phyloP scores from a whole-genome alignment of 352 stramenopile species.

The Phytophthora cactorum region DNA sequence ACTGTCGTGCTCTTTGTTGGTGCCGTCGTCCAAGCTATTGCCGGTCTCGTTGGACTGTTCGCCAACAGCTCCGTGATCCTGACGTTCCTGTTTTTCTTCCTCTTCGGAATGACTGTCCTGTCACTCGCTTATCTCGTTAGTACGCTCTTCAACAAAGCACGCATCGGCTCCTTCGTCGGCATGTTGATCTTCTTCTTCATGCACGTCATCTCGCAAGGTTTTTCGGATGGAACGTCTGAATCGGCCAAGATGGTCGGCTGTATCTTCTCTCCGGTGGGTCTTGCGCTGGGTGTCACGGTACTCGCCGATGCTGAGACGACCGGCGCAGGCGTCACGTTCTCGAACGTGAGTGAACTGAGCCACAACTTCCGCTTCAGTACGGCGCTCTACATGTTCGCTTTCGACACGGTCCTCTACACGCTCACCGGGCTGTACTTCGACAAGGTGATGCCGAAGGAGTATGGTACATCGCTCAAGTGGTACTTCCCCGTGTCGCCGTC shows the following conservation, averaged over 20 bases:
- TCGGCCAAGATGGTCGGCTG: constrained; percentile 46
- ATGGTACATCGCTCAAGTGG: constrained; percentile 86
- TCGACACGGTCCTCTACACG: constrained; percentile 91
- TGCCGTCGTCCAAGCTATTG: constrained; percentile 65
- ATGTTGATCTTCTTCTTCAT: constrained; percentile 91
- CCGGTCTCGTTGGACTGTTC: constrained; percentile 55
- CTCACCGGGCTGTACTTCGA: constrained; percentile 91
- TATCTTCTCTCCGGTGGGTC: constrained; percentile 63
- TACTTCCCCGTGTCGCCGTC: constrained; percentile 89
- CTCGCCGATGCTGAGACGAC: constrained; percentile 58
- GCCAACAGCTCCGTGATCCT: constrained; percentile 46
- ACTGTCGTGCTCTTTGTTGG: constrained; percentile 75
- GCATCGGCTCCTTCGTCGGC: constrained; percentile 67
- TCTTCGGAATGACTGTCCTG: constrained; percentile 69
- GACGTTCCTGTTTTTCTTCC: constrained; percentile 77
- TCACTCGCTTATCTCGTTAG: constrained; percentile 77
- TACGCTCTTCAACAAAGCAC: constrained; percentile 78
- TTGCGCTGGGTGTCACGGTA: constrained; percentile 70
- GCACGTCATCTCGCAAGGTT: constrained; percentile 79
- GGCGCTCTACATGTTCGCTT: constrained; percentile 73
- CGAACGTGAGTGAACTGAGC: constrained; percentile 38
- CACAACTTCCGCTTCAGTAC: constrained; percentile 81
- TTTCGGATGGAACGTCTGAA: constrained; percentile 53
- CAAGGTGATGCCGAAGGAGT: constrained; percentile 92
- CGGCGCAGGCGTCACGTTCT: constrained; percentile 37